These are phyloP conservation scores for Limtongia smithiae DNA, from an alignment of 805 yeast genomes.

Conservation along the genomic window DNA sequence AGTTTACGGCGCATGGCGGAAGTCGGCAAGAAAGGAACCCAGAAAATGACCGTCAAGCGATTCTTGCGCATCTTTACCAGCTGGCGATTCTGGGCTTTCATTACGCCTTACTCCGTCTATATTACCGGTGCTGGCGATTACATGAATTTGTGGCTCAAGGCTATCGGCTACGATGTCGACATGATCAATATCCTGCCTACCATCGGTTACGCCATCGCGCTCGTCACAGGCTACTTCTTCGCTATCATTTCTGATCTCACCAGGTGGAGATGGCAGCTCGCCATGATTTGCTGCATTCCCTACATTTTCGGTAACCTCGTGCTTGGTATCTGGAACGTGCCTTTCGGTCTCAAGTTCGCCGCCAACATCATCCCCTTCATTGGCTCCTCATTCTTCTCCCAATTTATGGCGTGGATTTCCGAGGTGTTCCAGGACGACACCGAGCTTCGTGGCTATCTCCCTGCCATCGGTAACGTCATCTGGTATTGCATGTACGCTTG, in stretches of 20 bases:
- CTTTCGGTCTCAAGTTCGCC: constrained; percentile 23
- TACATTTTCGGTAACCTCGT: constrained; percentile 24
- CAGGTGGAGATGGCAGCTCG: constrained; percentile 34
- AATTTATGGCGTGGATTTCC: constrained; percentile 31
- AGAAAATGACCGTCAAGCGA: constrained; percentile 21
- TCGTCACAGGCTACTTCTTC: constrained; percentile 33
- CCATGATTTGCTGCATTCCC: constrained; percentile 14
- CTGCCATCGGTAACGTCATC: constrained; percentile 37
- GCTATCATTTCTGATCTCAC: constrained; percentile 37
- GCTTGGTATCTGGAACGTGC: constrained; percentile 24
- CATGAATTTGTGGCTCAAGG: constrained; percentile 34
- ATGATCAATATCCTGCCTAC: constrained; percentile 38
- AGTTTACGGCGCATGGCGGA: constrained; percentile 15
- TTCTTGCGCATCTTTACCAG: constrained; percentile 12
- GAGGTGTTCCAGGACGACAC: constrained; percentile 34
- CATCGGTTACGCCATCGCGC: constrained; percentile 36
- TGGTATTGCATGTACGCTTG: constrained; percentile 29
- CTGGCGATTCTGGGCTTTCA: constrained; percentile 26
- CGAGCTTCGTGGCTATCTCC: constrained; percentile 34
- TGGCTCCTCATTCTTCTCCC: constrained; percentile 20
- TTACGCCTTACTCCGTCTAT: constrained; percentile 16
- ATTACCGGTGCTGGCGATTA: constrained; percentile 25
- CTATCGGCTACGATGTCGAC: constrained; percentile 31
- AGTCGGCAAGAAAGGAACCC: constrained; percentile 13
- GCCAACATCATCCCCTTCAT: constrained; percentile 21